phyloP scores from a whole-genome alignment of 345 rosid species.

The Eucalyptus sp. region DNA sequence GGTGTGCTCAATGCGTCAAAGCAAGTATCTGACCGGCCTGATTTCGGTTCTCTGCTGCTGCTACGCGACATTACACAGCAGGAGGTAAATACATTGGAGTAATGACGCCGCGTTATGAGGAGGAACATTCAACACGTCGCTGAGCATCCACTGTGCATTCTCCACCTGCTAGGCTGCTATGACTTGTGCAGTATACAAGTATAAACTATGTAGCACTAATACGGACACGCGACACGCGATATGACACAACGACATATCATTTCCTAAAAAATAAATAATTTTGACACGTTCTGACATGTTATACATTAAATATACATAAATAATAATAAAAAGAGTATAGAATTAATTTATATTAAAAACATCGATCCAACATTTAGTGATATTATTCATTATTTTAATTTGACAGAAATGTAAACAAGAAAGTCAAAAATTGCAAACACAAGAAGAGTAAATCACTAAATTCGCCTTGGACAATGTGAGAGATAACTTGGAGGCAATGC shows the following conservation, averaged over 20 bases:
- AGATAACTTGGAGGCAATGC: too few relatives aligned
- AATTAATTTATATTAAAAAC: too few relatives aligned
- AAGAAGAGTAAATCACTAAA: too few relatives aligned
- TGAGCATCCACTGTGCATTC: background rate
- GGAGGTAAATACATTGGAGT: background rate
- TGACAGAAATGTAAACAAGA: accelerated
- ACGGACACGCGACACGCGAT: accelerated
- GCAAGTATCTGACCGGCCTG: background rate
- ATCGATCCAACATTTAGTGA: too few relatives aligned
- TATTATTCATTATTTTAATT: too few relatives aligned
- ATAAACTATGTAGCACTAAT: accelerated
- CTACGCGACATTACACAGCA: background rate
- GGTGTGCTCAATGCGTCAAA: background rate
- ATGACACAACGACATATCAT: accelerated
- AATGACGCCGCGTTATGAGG: background rate
- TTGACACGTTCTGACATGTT: accelerated
- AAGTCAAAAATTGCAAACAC: too few relatives aligned
- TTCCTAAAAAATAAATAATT: accelerated
- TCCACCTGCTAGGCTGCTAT: background rate
- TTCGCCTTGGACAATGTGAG: accelerated
- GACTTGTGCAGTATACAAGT: background rate
- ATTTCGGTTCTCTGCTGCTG: background rate
- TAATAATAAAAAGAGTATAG: too few relatives aligned
- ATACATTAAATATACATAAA: too few relatives aligned
- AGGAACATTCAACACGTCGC: background rate